phyloP scores from a whole-genome alignment of 306 rosid species.

The Adenanthera pavonina region DNA sequence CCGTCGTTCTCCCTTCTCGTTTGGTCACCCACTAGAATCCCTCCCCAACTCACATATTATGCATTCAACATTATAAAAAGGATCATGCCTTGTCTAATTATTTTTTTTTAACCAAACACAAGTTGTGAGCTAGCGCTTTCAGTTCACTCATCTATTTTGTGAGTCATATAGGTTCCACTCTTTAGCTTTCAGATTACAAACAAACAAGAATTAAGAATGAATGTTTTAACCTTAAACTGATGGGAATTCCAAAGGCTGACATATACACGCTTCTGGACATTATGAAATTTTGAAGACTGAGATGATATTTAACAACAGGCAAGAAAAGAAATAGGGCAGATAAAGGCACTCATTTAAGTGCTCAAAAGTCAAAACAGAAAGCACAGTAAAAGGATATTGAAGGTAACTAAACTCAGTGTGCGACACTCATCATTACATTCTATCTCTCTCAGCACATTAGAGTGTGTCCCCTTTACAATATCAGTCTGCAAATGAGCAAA shows the following conservation, averaged over 20 bases:
- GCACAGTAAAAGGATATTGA: constrained; percentile 37
- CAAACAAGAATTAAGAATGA: neutral
- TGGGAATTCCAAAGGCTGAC: neutral
- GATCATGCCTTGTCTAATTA: neutral
- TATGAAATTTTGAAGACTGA: constrained; percentile 5
- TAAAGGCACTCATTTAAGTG: constrained; percentile 42
- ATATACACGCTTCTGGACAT: neutral
- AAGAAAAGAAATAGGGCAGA: constrained; percentile 31
- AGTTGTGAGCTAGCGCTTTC: neutral
- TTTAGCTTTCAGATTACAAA: neutral
- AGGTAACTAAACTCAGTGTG: constrained; percentile 13
- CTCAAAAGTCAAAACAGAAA: constrained; percentile 48
- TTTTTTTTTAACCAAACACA: neutral
- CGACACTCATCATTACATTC: constrained; percentile 42
- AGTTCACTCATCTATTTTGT: neutral
- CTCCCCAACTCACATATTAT: neutral
- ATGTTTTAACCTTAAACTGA: neutral
- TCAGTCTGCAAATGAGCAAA: constrained; percentile 37
- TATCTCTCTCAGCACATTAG: constrained; percentile 50
- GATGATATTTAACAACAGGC: constrained; percentile 4
- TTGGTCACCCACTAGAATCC: neutral
- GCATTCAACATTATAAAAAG: neutral
- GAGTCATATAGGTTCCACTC: neutral
- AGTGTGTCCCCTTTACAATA: constrained; percentile 54
- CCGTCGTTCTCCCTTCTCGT: neutral